phyloP scores from a whole-genome alignment of 306 rosid genomes.

The Castanopsis chinensis region DNA sequence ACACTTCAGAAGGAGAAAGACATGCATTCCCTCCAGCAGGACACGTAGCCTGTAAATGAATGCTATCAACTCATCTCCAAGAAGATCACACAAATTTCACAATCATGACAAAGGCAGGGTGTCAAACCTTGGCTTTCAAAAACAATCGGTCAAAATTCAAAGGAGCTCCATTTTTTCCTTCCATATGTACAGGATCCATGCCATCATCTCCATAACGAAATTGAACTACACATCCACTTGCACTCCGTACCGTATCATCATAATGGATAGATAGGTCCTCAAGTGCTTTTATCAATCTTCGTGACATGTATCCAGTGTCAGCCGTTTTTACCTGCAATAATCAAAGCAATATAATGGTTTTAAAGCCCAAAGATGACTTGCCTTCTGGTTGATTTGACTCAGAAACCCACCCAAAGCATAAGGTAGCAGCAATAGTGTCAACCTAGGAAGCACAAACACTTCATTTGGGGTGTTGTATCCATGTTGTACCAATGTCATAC shows the following conservation, averaged over 20 bases:
- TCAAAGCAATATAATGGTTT: slow-evolving; percentile 12
- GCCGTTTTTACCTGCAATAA: slow-evolving; percentile 91
- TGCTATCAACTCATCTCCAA: background rate
- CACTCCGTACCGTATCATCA: slow-evolving; percentile 80
- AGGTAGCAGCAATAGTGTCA: background rate
- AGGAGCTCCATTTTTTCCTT: slow-evolving; percentile 83
- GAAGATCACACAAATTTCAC: slow-evolving; percentile 11
- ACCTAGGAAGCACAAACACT: too few relatives aligned
- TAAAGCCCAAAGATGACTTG: slow-evolving; percentile 1
- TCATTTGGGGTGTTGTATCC: too few relatives aligned
- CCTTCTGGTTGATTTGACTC: slow-evolving; percentile 4
- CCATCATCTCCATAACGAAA: slow-evolving; percentile 94
- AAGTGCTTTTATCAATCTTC: slow-evolving; percentile 78
- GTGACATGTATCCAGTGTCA: slow-evolving; percentile 97
- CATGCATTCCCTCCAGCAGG: slow-evolving; percentile 51
- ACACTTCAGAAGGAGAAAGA: slow-evolving; percentile 60
- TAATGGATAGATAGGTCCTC: slow-evolving; percentile 86
- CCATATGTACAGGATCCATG: slow-evolving; percentile 96
- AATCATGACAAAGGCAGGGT: slow-evolving; percentile 15
- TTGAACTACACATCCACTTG: slow-evolving; percentile 73
- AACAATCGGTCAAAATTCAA: slow-evolving; percentile 76
- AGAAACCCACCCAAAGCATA: slow-evolving; percentile 3
- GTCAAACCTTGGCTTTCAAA: slow-evolving; percentile 71
- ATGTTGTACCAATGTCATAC: too few relatives aligned
- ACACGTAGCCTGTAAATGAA: slow-evolving; percentile 60